These are phyloP conservation scores for Grosmannia penicillata DNA, from an alignment of 2,329 filamentous ascomycete species.

Conservation along the genomic window DNA sequence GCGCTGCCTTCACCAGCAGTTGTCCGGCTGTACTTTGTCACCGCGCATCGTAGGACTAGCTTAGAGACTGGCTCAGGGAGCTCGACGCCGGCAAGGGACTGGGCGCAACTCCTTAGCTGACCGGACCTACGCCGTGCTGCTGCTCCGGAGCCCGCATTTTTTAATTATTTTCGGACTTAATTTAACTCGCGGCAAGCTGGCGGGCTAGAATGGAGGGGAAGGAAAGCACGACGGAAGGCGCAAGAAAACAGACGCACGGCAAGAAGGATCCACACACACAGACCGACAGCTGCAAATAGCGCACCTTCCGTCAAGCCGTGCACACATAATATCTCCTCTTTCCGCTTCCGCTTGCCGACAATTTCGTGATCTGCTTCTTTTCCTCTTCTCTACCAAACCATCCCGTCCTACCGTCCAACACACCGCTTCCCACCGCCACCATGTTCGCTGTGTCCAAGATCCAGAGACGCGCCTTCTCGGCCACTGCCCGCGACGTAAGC, in stretches of 20 bases:
- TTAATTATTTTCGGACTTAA: background rate
- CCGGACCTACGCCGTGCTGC: no score
- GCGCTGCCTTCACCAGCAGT: no score
- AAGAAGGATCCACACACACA: background rate
- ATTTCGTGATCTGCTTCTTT: background rate
- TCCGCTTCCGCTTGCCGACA: background rate
- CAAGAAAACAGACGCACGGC: background rate
- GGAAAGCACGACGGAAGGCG: background rate
- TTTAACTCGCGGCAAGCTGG: background rate
- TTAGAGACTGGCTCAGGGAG: no score
- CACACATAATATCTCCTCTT: constrained; percentile 3
- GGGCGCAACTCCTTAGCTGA: no score
- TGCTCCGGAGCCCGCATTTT: background rate
- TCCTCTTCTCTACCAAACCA: background rate
- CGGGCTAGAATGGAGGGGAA: no score
- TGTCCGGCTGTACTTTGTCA: no score
- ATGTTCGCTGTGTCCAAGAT: constrained; percentile 64
- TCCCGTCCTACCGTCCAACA: background rate
- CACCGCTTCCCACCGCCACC: constrained; percentile 1
- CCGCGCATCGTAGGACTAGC: no score
- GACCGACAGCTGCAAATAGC: constrained; percentile 4
- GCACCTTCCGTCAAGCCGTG: constrained; percentile 4
- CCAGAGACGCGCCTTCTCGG: constrained; percentile 71
- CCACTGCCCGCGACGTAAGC: constrained; percentile 60
- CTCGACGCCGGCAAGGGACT: no score